Evolutionary conservation across 345 rosid species (phyloP).

Genomic region (Cardamine resedifolia): DNA sequence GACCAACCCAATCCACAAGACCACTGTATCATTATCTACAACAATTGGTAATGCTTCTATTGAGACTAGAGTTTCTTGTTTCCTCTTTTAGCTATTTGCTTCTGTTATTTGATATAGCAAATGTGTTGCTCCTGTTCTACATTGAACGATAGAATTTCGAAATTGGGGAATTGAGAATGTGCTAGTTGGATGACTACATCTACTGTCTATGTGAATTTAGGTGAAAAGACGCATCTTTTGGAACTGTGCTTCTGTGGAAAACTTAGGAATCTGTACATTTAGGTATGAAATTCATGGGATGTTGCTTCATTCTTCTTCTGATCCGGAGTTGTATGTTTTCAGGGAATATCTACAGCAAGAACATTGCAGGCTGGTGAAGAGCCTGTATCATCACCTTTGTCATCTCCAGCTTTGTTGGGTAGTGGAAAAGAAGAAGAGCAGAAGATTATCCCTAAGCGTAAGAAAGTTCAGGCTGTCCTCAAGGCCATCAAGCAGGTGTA

Average conservation of each 20-base stretch:
- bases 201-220: not conserved
- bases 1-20: constrained; percentile 42
- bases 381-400: constrained; percentile 78
- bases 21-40: constrained; percentile 70
- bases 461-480: constrained; percentile 76
- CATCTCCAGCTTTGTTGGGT: constrained; percentile 53
- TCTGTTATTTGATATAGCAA: not conserved
- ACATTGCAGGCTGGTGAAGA: constrained; percentile 59
- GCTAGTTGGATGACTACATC: not conserved
- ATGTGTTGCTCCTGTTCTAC: not conserved
- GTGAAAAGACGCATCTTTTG: not conserved
- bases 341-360: constrained; percentile 83
- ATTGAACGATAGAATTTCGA: not conserved
- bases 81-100: not conserved
- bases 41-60: constrained; percentile 50
- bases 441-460: constrained; percentile 57
- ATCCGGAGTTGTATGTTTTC: constrained; percentile 22
- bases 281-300: not conserved
- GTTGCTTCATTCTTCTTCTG: constrained; percentile 2
- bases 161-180: not conserved
- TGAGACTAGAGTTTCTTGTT: not conserved
- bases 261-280: not conserved
- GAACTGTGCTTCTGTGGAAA: not conserved
- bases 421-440: constrained; percentile 65
- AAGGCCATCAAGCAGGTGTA: constrained; percentile 91